Evolutionary conservation across 2,329 filamentous ascomycete species (phyloP), one percentile per base, ranked within the genome.

Genomic region (Botrytis fabae): DNA sequence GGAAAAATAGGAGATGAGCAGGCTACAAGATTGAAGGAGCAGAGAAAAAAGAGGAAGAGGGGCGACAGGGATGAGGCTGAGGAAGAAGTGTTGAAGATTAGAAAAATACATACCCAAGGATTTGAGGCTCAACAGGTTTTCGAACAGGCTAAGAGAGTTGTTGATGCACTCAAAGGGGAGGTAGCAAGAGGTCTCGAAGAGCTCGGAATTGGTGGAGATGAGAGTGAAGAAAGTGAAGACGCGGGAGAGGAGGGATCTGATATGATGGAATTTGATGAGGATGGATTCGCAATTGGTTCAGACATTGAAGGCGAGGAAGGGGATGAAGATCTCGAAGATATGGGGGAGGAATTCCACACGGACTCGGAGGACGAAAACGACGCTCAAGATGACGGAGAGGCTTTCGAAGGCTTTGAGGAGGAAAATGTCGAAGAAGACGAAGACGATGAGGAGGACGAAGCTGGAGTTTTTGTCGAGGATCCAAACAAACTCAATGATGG

Each of bases 111-210:
- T 81, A 85, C 94, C 10, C 90, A 97, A 73, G 96, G 95, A 0
- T 97, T 98, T 78, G 93, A 92, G 78, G 91, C 93, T 18, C 89
- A 91, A 32, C 95, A 98, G 82, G 91, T 99, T 61, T 99, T 95
- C 93, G 93, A 98, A 82, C 96, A 99, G 84, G 92, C 94, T 14
- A 91, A 91, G 79, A 90, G 93, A 78, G 93, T 98, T 32, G 90
- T 98, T 73, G 87, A 92, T 75, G 88, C 90, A 64, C 83, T 90
- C 10, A 84, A 84, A 61, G 82, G 84, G 28, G 86, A 91, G 78
- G 84, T 88, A 4, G 85, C 88, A 78, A 82, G 80, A 77, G 85
- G 81, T 48, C 81, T 86, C 61, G 83, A 81, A 66, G 82, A 81
- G 69, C 78, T 80, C 28, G 78, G 78, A 48, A 72, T 78, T 20